These are phyloP conservation scores for Lichtheimia corymbifera DNA, from an alignment of 371 early-diverging fungal species.

Conservation along the genomic window DNA sequence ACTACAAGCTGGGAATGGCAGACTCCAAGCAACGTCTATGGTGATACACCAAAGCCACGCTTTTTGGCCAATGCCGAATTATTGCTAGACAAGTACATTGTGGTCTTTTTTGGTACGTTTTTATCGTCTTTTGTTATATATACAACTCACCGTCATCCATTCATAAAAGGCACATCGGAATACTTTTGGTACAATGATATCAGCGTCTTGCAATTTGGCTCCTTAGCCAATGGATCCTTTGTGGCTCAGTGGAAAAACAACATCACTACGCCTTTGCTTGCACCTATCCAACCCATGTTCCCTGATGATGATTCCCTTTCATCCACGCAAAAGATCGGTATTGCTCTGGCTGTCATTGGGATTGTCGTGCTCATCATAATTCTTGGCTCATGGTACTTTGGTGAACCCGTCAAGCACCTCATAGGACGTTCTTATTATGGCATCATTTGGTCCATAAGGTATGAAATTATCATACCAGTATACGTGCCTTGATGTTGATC, in stretches of 20 bases:
- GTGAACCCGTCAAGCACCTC: neutral
- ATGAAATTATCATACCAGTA: neutral
- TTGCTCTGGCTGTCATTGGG: neutral
- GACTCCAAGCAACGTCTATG: neutral
- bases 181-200: conserved; percentile 15
- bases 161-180: conserved; percentile 6
- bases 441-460: conserved; percentile 7
- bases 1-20: conserved; percentile 4
- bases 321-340: conserved; percentile 1
- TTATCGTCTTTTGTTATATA: neutral
- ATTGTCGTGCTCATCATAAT: neutral
- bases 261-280: neutral
- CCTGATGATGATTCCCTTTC: neutral
- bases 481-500: neutral
- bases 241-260: neutral
- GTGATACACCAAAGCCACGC: conserved; percentile 8
- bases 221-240: neutral
- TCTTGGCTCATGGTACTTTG: conserved; percentile 4
- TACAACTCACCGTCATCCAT: neutral
- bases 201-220: neutral
- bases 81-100: conserved; percentile 1
- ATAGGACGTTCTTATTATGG: conserved; percentile 9
- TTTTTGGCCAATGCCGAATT: conserved; percentile 6
- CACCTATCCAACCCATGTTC: neutral
- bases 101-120: conserved; percentile 5